Percentiles rank a stretch among this genome's conserved stretches.
These are phyloP conservation scores for Clonostachys rosea DNA, from an alignment of 2,329 filamentous ascomycete genomes.

Conservation along the genomic window DNA sequence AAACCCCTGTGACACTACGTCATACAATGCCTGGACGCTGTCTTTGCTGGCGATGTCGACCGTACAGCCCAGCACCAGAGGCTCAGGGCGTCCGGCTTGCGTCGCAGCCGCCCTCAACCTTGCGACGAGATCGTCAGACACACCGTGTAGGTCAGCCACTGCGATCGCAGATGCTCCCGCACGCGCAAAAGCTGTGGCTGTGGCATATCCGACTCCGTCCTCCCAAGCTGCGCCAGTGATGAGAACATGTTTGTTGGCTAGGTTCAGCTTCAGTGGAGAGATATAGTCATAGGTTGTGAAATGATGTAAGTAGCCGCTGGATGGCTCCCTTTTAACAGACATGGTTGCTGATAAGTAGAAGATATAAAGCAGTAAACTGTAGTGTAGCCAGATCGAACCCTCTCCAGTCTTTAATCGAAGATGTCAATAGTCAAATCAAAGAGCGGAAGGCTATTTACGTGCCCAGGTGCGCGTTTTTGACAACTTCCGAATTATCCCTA, in stretches of 20 bases:
- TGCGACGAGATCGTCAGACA: constrained; percentile 6
- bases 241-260: constrained; percentile 8
- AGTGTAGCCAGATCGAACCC: too few relatives aligned
- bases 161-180: constrained; percentile 13
- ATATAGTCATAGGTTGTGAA: constrained; percentile 6
- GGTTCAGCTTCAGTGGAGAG: constrained; percentile 4
- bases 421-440: too few relatives aligned
- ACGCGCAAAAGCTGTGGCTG: constrained; percentile 2
- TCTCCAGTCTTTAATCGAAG: too few relatives aligned
- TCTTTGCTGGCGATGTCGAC: constrained; percentile 7
- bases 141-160: constrained; percentile 9
- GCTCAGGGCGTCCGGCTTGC: constrained; percentile 8
- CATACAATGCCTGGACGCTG: constrained; percentile 6
- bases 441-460: too few relatives aligned
- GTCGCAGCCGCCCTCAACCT: constrained; percentile 8
- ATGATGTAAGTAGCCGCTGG: background rate
- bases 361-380: too few relatives aligned
- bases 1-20: constrained; percentile 4
- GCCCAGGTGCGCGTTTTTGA: too few relatives aligned
- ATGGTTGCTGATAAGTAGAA: too few relatives aligned
- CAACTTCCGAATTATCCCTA: too few relatives aligned
- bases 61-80: constrained; percentile 2
- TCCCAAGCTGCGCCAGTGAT: constrained; percentile 12
- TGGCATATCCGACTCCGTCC: background rate
- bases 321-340: background rate